Evolutionary conservation across 345 rosid genomes (phyloP).

Genomic region (Geranium rotundifolium): DNA sequence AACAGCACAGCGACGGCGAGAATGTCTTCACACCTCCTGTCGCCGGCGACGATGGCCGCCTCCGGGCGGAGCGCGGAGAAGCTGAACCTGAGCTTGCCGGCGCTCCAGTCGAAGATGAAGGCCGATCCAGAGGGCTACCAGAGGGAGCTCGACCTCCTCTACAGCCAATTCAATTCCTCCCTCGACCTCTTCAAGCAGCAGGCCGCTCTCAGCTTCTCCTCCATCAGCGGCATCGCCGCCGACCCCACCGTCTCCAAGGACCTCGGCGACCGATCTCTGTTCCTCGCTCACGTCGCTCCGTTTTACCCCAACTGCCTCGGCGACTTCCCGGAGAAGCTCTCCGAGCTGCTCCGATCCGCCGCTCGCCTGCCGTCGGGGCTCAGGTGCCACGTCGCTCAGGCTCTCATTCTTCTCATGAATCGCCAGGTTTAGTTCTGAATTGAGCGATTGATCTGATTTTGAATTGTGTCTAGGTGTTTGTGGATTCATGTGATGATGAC

Average conservation of each 20-base stretch:
- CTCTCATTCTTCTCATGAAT: constrained; percentile 61
- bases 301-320: constrained; percentile 62
- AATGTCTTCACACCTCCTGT: constrained; percentile 18
- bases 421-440: constrained; percentile 32
- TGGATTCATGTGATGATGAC: constrained; percentile 3
- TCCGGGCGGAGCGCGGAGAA: constrained; percentile 75
- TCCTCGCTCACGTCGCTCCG: constrained; percentile 73
- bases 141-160: constrained; percentile 52
- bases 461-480: neutral
- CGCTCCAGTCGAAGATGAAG: constrained; percentile 77
- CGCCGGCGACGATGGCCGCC: constrained; percentile 52
- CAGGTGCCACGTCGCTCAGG: constrained; percentile 59
- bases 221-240: constrained; percentile 48
- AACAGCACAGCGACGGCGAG: no score
- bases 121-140: constrained; percentile 79
- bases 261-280: constrained; percentile 67
- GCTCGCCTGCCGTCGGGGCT: constrained; percentile 71
- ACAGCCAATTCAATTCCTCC: constrained; percentile 69
- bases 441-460: neutral
- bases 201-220: constrained; percentile 59
- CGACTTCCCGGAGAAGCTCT: constrained; percentile 50
- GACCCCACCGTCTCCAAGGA: constrained; percentile 68
- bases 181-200: constrained; percentile 75
- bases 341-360: constrained; percentile 57
- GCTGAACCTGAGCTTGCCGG: constrained; percentile 55